Percentiles rank a stretch among this genome's conserved stretches.
These are phyloP conservation scores for Tinospora cordifolia DNA, from an alignment of 164 flowering plant genomes.

Conservation along the genomic window DNA sequence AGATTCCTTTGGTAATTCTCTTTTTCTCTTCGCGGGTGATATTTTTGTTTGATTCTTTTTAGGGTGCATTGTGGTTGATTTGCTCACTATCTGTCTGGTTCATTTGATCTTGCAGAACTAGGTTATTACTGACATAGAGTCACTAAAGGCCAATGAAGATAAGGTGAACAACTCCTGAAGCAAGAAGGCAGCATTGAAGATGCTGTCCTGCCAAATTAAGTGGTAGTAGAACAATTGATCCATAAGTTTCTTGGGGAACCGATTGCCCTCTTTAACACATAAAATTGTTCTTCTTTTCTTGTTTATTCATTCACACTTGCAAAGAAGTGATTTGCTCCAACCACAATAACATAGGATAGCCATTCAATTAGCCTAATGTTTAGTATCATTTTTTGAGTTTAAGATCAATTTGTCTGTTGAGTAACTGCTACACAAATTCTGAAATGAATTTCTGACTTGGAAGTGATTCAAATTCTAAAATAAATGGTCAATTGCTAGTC, in stretches of 20 bases:
- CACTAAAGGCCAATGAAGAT: background rate
- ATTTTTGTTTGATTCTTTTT: background rate
- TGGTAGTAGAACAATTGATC: background rate
- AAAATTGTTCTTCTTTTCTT: no score
- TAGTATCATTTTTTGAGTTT: no score
- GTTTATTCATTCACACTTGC: background rate
- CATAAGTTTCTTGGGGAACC: background rate
- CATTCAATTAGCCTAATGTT: no score
- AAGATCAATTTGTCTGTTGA: no score
- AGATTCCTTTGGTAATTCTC: background rate
- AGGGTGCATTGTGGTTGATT: background rate
- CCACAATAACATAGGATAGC: no score
- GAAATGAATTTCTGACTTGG: no score
- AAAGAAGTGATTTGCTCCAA: no score
- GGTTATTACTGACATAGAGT: background rate
- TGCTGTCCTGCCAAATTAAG: background rate
- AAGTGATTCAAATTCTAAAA: no score
- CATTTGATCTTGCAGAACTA: conserved; percentile 5
- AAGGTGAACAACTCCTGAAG: no score
- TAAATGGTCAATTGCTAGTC: no score
- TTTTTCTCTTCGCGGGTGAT: background rate
- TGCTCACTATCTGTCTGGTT: background rate
- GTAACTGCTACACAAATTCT: no score
- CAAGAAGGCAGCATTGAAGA: background rate
- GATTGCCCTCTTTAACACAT: background rate